A percentile compares a stretch with the other conserved stretches of the same genome.
phyloP scores from a whole-genome alignment of 179 eudicot species.

The Silene coronaria region DNA sequence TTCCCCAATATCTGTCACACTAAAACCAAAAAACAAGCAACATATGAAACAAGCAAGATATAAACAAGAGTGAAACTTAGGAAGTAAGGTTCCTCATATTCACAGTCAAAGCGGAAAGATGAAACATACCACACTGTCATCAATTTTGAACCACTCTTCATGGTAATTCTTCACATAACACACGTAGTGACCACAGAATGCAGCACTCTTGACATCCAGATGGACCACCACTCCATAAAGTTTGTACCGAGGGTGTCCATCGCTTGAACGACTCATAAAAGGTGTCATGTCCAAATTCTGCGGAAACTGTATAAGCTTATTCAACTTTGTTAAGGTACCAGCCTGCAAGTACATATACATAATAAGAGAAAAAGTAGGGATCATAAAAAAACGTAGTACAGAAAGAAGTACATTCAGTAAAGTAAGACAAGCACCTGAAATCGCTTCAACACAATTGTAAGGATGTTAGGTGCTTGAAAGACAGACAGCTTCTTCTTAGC shows the following conservation, averaged over 20 bases:
- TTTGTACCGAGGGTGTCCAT: constrained; percentile 57
- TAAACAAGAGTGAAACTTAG: not conserved
- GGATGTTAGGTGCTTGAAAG: constrained; percentile 80
- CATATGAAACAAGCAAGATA: not conserved
- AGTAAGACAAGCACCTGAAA: constrained; percentile 51
- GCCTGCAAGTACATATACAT: constrained; percentile 46
- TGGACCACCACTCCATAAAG: constrained; percentile 92
- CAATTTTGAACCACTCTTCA: constrained; percentile 79
- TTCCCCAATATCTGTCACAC: constrained; percentile 6
- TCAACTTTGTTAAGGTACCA: constrained; percentile 72
- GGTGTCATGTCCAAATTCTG: constrained; percentile 68
- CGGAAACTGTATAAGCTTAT: constrained; percentile 64
- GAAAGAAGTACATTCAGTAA: not conserved
- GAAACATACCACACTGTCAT: constrained; percentile 70
- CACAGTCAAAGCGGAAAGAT: not conserved
- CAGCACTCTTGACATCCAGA: constrained; percentile 66
- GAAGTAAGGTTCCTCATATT: not conserved
- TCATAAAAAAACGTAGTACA: not conserved
- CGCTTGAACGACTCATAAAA: constrained; percentile 65
- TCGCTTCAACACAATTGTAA: constrained; percentile 76
- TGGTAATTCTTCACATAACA: constrained; percentile 66
- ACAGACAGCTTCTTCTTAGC: constrained; percentile 79
- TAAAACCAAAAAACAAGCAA: not conserved
- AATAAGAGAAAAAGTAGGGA: constrained; percentile 5
- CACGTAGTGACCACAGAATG: constrained; percentile 82